phyloP scores from a whole-genome alignment of 2,329 filamentous ascomycete genomes.

The Hyphodiscus sp. region DNA sequence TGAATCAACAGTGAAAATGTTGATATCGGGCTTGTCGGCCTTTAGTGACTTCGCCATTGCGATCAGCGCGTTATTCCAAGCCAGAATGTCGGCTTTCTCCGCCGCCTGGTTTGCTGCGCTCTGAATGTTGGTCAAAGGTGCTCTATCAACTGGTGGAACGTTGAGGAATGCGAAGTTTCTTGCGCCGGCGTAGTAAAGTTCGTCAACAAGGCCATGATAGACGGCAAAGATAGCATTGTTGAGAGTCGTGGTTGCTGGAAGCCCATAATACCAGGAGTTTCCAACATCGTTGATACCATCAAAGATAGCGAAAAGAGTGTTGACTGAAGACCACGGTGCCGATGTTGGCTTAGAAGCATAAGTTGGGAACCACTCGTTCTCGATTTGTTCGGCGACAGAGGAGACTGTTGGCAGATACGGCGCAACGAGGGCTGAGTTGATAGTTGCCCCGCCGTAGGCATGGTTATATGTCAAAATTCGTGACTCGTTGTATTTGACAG shows the following conservation, averaged over 20 bases:
- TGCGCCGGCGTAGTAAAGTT: conserved; percentile 46
- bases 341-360: conserved; percentile 29
- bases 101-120: conserved; percentile 29
- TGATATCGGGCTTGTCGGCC: conserved; percentile 34
- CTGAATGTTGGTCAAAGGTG: conserved; percentile 40
- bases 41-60: conserved; percentile 33
- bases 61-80: conserved; percentile 44
- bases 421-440: conserved; percentile 32
- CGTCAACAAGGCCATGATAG: conserved; percentile 36
- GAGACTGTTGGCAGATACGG: conserved; percentile 32
- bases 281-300: conserved; percentile 52
- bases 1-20: conserved; percentile 48
- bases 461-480: conserved; percentile 44
- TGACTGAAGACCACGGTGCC: conserved; percentile 16
- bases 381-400: conserved; percentile 34
- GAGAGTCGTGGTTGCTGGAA: conserved; percentile 28
- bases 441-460: conserved; percentile 39
- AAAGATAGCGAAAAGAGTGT: conserved; percentile 32
- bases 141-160: conserved; percentile 51
- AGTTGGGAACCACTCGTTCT: conserved; percentile 35
- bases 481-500: conserved; percentile 37
- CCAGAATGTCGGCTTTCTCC: conserved; percentile 39
- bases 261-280: conserved; percentile 37
- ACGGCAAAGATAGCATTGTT: conserved; percentile 36
- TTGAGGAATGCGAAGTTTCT: conserved; percentile 54